Evolutionary conservation across 2,329 filamentous ascomycete genomes (phyloP).

Genomic region (Myriangium duriaei): DNA sequence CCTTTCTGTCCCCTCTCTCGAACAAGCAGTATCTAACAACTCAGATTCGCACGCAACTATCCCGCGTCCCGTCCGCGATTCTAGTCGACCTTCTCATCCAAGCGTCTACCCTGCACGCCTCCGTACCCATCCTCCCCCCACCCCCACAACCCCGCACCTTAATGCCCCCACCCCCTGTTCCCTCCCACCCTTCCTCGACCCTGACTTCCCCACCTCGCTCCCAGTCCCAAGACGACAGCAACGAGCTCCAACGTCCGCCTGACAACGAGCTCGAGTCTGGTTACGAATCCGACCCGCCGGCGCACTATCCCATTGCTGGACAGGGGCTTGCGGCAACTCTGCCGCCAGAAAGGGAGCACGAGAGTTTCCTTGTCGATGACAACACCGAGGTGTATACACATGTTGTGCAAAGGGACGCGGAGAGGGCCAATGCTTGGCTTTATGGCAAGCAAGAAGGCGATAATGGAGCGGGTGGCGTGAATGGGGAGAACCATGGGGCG

Average conservation of each 20-base stretch:
- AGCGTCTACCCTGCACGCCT: conserved; percentile 48
- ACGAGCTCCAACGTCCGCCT: conserved; percentile 17
- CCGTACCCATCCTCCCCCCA: conserved; percentile 51
- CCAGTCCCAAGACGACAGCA: conserved; percentile 10
- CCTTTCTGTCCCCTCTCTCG: neutral
- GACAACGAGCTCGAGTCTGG: conserved; percentile 42
- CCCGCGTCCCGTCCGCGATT: conserved; percentile 45
- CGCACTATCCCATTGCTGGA: conserved; percentile 51
- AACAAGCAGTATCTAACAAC: neutral
- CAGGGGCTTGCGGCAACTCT: conserved; percentile 44
- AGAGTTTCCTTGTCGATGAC: conserved; percentile 51
- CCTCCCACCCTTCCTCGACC: conserved; percentile 4
- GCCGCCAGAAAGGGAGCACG: conserved; percentile 44
- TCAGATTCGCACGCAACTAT: conserved; percentile 29
- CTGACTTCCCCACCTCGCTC: no score
- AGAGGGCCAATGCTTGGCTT: conserved; percentile 3
- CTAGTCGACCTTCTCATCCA: conserved; percentile 54
- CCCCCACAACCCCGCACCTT: conserved; percentile 21
- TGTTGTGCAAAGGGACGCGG: conserved; percentile 5
- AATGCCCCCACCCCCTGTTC: conserved; percentile 15
- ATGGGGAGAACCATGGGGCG: no score
- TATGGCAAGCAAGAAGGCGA: conserved; percentile 3
- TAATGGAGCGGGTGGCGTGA: neutral
- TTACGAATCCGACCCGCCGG: conserved; percentile 40
- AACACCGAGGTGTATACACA: conserved; percentile 22